These are phyloP conservation scores for Colletotrichum tabaci DNA, from an alignment of 2,329 filamentous ascomycete genomes.

Conservation along the genomic window DNA sequence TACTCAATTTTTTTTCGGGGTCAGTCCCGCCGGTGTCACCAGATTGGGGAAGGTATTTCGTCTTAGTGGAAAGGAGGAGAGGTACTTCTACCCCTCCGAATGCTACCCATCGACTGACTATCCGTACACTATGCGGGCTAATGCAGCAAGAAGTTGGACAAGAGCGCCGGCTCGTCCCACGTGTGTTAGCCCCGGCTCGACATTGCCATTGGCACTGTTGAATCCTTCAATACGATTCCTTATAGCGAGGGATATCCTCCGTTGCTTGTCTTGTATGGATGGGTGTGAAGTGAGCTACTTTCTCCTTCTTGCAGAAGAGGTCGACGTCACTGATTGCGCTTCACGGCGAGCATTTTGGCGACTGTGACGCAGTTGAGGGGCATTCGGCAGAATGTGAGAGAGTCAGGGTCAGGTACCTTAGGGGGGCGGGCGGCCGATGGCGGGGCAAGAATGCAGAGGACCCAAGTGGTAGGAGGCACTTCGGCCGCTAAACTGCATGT, in stretches of 20 bases:
- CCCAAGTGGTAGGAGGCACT: constrained; percentile 13
- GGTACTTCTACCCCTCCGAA: constrained; percentile 15
- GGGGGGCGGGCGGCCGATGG: constrained; percentile 19
- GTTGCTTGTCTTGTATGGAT: too few species aligned
- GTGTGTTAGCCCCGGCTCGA: neutral
- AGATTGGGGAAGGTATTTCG: neutral
- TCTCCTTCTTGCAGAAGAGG: neutral
- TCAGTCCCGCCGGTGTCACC: constrained; percentile 22
- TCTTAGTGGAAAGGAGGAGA: neutral
- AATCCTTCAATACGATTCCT: constrained; percentile 5
- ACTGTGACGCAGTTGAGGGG: constrained; percentile 22
- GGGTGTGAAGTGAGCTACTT: neutral
- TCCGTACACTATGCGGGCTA: constrained; percentile 11
- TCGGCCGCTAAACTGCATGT: constrained; percentile 10
- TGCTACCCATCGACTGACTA: neutral
- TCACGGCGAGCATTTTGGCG: neutral
- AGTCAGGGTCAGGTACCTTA: constrained; percentile 3
- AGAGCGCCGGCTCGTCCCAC: constrained; percentile 16
- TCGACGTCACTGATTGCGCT: constrained; percentile 11
- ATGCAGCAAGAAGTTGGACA: constrained; percentile 5
- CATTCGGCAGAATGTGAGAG: constrained; percentile 1
- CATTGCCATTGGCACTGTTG: neutral
- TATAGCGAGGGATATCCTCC: neutral
- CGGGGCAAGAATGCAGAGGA: constrained; percentile 31
- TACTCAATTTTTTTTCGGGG: constrained; percentile 23